A percentile compares a stretch with the other conserved stretches of the same genome.
Evolutionary conservation across 2,329 filamentous ascomycete genomes (phyloP).

Genomic region (Monosporascus cannonballus): DNA sequence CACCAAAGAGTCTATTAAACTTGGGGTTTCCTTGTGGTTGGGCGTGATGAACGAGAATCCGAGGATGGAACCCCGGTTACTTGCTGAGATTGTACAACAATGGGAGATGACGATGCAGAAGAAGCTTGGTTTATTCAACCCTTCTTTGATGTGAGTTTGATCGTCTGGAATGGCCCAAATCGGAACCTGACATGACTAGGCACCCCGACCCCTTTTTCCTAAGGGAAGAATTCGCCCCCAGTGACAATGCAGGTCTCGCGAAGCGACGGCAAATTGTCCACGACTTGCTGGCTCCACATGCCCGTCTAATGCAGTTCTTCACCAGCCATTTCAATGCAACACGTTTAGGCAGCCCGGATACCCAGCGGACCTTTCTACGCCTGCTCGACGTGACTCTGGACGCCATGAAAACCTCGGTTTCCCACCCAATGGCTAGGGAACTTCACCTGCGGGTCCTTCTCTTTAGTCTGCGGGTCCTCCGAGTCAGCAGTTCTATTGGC

Average conservation of each 20-base stretch:
- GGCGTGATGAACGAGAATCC: conserved; percentile 96
- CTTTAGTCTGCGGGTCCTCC: conserved; percentile 73
- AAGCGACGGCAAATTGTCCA: conserved; percentile 75
- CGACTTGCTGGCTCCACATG: conserved; percentile 79
- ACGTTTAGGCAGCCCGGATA: conserved; percentile 75
- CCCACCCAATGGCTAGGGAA: conserved; percentile 85
- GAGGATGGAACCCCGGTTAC: conserved; percentile 74
- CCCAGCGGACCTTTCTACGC: conserved; percentile 74
- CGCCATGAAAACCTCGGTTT: conserved; percentile 61
- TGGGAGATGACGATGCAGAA: conserved; percentile 82
- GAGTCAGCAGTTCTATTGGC: conserved; percentile 62
- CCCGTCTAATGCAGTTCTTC: conserved; percentile 80
- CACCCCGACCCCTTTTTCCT: conserved; percentile 85
- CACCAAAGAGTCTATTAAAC: conserved; percentile 89
- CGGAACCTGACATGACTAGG: conserved; percentile 32
- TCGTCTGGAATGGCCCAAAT: background rate
- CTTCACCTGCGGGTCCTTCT: conserved; percentile 85
- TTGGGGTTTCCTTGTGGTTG: conserved; percentile 93
- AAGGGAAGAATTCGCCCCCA: conserved; percentile 88
- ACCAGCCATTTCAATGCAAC: conserved; percentile 93
- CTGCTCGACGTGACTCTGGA: conserved; percentile 74
- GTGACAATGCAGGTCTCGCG: conserved; percentile 67
- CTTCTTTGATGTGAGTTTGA: conserved; percentile 51
- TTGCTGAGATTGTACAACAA: conserved; percentile 81
- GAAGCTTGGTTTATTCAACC: conserved; percentile 75